phyloP scores from a whole-genome alignment of 768 basidiomycete species.

The Paxillus involutus region DNA sequence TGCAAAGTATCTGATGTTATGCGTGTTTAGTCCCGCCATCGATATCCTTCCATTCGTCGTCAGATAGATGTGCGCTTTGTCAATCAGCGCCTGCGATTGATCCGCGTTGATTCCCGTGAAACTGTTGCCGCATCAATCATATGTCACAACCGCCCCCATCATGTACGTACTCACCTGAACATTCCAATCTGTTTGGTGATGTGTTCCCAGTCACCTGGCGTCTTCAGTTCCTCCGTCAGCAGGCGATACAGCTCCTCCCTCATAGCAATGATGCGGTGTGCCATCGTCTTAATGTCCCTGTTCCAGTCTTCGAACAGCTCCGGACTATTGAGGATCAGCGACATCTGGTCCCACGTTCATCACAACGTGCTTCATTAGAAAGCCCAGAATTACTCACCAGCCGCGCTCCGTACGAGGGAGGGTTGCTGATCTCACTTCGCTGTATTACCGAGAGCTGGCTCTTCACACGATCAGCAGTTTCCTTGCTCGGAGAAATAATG shows the following conservation, averaged over 20 bases:
- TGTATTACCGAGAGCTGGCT: slow-evolving; percentile 91
- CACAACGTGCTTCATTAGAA: not conserved
- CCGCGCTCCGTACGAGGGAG: slow-evolving; percentile 88
- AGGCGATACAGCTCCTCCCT: slow-evolving; percentile 73
- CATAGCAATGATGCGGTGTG: slow-evolving; percentile 78
- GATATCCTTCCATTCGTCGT: slow-evolving; percentile 88
- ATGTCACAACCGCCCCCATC: not conserved
- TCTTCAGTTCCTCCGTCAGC: slow-evolving; percentile 71
- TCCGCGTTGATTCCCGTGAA: slow-evolving; percentile 77
- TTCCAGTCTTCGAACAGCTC: slow-evolving; percentile 87
- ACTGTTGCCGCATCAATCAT: slow-evolving; percentile 37
- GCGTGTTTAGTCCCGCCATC: slow-evolving; percentile 87
- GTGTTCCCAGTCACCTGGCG: slow-evolving; percentile 95
- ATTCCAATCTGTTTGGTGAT: slow-evolving; percentile 96
- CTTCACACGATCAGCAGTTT: slow-evolving; percentile 70
- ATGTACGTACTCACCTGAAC: slow-evolving; percentile 68
- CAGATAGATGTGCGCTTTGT: slow-evolving; percentile 81
- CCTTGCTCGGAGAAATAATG: slow-evolving; percentile 62
- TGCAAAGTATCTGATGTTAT: slow-evolving; percentile 79
- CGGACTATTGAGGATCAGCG: slow-evolving; percentile 76
- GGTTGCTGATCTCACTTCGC: slow-evolving; percentile 94
- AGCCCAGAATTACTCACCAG: slow-evolving; percentile 50
- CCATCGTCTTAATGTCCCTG: slow-evolving; percentile 86
- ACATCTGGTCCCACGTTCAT: slow-evolving; percentile 45
- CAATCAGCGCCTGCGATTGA: slow-evolving; percentile 68